Evolutionary conservation across 2,329 filamentous ascomycete species (phyloP).

Genomic region (Podosphaera fusca): DNA sequence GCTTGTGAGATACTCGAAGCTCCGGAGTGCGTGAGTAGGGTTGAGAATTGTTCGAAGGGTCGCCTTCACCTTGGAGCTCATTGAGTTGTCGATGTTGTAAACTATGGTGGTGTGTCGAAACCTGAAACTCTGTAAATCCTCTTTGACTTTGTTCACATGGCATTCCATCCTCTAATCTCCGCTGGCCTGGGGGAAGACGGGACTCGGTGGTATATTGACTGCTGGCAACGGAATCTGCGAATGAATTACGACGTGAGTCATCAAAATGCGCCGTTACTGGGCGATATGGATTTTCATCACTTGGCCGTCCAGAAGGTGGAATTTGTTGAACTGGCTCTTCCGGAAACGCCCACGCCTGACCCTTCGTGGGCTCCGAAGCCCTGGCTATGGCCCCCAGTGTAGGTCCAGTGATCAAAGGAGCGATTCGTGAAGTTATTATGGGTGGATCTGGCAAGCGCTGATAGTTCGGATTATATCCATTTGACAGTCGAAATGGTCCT

Average conservation of each 20-base stretch:
- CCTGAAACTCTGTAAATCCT: conserved; percentile 28
- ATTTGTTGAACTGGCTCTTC: conserved; percentile 40
- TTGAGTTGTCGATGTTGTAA: conserved; percentile 52
- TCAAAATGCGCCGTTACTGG: conserved; percentile 17
- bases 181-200: conserved; percentile 45
- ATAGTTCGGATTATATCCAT: conserved; percentile 34
- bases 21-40: conserved; percentile 70
- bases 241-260: conserved; percentile 50
- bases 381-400: conserved; percentile 40
- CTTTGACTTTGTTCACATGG: conserved; percentile 19
- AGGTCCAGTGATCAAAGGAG: conserved; percentile 54
- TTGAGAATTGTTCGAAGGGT: conserved; percentile 32
- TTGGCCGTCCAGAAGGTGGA: conserved; percentile 23
- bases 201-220: conserved; percentile 60
- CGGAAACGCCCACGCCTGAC: conserved; percentile 66
- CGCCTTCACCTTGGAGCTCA: conserved; percentile 38
- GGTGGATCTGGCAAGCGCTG: conserved; percentile 20
- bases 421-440: conserved; percentile 27
- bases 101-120: conserved; percentile 40
- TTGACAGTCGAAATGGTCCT: conserved; percentile 33
- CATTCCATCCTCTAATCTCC: conserved; percentile 42
- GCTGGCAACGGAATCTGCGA: conserved; percentile 56
- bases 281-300: conserved; percentile 21
- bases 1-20: conserved; percentile 61
- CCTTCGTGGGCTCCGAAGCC: conserved; percentile 59